A percentile compares a stretch with the other conserved stretches of the same genome.
Conservation (phyloP, 1,284 basidiomycete species). For the Cystobasidium pallidum region DNA sequence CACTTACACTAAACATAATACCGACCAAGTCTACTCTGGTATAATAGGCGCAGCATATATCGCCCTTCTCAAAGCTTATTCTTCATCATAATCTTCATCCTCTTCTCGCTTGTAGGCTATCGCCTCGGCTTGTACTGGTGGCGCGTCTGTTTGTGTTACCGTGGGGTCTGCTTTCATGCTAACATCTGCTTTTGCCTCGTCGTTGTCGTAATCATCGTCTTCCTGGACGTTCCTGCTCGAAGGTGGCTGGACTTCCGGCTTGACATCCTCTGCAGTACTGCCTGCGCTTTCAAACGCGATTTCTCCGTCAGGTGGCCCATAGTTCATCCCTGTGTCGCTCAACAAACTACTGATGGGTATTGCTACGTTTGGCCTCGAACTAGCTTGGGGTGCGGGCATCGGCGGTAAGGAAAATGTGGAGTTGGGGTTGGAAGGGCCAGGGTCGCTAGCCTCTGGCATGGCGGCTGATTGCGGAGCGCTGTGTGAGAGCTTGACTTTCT, state of each 20-base stretch:
- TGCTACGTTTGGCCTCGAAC: conserved; percentile 21
- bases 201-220: conserved; percentile 44
- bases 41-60: too few relatives aligned
- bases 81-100: conserved; percentile 42
- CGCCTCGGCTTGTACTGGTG: background rate
- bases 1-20: background rate
- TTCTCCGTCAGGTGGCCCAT: background rate
- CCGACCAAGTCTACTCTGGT: background rate
- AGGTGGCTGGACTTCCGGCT: conserved; percentile 14
- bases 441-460: background rate
- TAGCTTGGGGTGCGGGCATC: conserved; percentile 9
- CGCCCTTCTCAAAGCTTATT: background rate
- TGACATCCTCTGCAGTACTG: conserved; percentile 51
- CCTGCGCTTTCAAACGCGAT: conserved; percentile 41
- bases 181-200: background rate
- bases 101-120: conserved; percentile 23
- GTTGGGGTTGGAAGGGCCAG: background rate
- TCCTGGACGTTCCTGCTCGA: conserved; percentile 27
- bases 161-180: conserved; percentile 4
- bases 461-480: background rate
- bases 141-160: background rate
- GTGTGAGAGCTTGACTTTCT: conserved; percentile 31
- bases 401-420: conserved; percentile 9
- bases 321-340: background rate
- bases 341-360: conserved; percentile 43